A percentile compares a stretch with the other conserved stretches of the same genome.
Evolutionary conservation across 2,329 filamentous ascomycete species (phyloP).

Genomic region (Fusarium liriodendri): DNA sequence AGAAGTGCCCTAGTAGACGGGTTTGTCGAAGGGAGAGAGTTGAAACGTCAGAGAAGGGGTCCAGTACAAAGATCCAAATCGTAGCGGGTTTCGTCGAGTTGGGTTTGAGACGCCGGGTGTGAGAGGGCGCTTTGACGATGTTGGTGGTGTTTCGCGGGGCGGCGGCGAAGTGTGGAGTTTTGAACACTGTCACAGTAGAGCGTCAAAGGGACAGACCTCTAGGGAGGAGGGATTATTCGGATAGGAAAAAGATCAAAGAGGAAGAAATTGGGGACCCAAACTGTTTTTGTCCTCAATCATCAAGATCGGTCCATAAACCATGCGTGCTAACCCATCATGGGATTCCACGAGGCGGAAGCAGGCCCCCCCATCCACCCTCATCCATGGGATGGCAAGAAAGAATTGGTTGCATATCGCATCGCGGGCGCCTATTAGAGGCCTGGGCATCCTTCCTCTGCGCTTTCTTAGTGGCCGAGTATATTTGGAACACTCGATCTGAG

Average conservation of each 20-base stretch:
- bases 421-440: slow-evolving; percentile 42
- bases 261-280: slow-evolving; percentile 20
- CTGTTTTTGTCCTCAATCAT: slow-evolving; percentile 23
- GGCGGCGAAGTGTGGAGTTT: slow-evolving; percentile 3
- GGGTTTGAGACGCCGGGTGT: slow-evolving; percentile 42
- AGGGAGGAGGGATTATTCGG: not conserved
- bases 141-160: slow-evolving; percentile 41
- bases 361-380: not conserved
- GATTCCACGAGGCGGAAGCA: not conserved
- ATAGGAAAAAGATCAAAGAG: not conserved
- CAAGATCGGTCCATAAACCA: slow-evolving; percentile 1
- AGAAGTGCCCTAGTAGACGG: slow-evolving; percentile 11
- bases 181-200: slow-evolving; percentile 27
- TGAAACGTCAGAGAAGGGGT: slow-evolving; percentile 41
- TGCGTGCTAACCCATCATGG: slow-evolving; percentile 1
- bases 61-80: not conserved
- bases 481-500: slow-evolving; percentile 41
- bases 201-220: not conserved
- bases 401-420: slow-evolving; percentile 25
- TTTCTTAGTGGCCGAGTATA: slow-evolving; percentile 43
- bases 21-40: slow-evolving; percentile 24
- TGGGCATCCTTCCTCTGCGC: slow-evolving; percentile 20
- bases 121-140: slow-evolving; percentile 26
- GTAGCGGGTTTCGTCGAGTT: slow-evolving; percentile 24
- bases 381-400: not conserved